phyloP scores from a whole-genome alignment of 495 filamentous ascomycete species.

The Chlorociboria aeruginascens region DNA sequence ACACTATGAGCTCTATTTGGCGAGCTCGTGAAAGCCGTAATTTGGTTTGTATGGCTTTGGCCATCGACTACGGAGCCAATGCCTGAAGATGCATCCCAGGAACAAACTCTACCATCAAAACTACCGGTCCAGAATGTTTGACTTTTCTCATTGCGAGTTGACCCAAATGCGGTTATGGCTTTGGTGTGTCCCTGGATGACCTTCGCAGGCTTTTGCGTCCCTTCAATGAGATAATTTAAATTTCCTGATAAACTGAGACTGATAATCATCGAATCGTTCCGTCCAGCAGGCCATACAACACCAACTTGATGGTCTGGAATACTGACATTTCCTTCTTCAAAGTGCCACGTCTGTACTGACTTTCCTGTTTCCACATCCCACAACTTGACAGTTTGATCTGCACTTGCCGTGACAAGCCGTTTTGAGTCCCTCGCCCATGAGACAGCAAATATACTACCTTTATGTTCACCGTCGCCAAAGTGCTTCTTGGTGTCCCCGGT shows the following conservation, averaged over 20 bases:
- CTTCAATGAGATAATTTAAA: constrained; percentile 75
- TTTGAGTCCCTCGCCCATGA: constrained; percentile 87
- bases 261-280: constrained; percentile 77
- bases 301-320: constrained; percentile 85
- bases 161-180: constrained; percentile 65
- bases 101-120: constrained; percentile 76
- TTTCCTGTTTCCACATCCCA: constrained; percentile 81
- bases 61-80: constrained; percentile 59
- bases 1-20: constrained; percentile 63
- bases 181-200: constrained; percentile 90
- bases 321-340: constrained; percentile 70
- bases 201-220: constrained; percentile 50
- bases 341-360: constrained; percentile 65
- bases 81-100: constrained; percentile 66
- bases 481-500: constrained; percentile 69
- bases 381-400: constrained; percentile 80
- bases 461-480: constrained; percentile 73
- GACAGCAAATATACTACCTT: constrained; percentile 82
- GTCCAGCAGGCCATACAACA: constrained; percentile 78
- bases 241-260: constrained; percentile 80
- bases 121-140: constrained; percentile 75
- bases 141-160: constrained; percentile 26
- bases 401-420: constrained; percentile 80
- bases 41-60: constrained; percentile 66
- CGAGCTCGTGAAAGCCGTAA: constrained; percentile 59